Base-by-base conservation (phyloP, 208 protist genomes). In the Borovskyia barvae region DNA sequence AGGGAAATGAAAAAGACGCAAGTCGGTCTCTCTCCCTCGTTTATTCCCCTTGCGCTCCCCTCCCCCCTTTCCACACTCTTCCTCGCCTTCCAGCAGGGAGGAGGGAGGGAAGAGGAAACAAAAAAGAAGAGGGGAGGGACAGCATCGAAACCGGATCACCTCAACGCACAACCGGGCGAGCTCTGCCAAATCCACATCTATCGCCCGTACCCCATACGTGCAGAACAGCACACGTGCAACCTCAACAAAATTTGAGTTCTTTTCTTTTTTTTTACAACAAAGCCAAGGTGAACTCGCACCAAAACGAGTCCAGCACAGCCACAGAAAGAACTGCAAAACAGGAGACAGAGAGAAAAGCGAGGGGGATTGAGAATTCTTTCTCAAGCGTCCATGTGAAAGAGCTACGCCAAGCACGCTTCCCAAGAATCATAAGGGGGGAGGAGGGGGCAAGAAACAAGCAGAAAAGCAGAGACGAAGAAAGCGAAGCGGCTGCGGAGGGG, bases 211-310 rank as follows among this genome's bases (percentile, higher is more conserved):
- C n/a, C n/a, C n/a, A n/a, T n/a, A n/a, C n/a, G n/a, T n/a, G n/a
- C n/a, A n/a, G n/a, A n/a, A n/a, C n/a, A n/a, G n/a, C n/a, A n/a
- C n/a, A n/a, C n/a, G n/a, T n/a, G n/a, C n/a, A n/a, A n/a, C n/a
- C n/a, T n/a, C n/a, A n/a, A n/a, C n/a, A n/a, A n/a, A n/a, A n/a
- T n/a, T n/a, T n/a, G n/a, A 8, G 33, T 40, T 29, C 28, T 25
- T 49, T 67, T 67, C 40, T 67, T 59, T 1, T 29, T 52, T 51
- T n/a, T n/a, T n/a, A n/a, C n/a, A n/a, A n/a, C n/a, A n/a, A n/a
- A n/a, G n/a, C n/a, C n/a, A n/a, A n/a, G n/a, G n/a, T n/a, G n/a
- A n/a, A n/a, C n/a, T n/a, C n/a, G n/a, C n/a, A n/a, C n/a, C n/a
- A n/a, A n/a, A n/a, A n/a, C n/a, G n/a, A n/a, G n/a, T n/a, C n/a